These are phyloP conservation scores for Obba rivulosa DNA, from an alignment of 768 basidiomycete species.

Conservation along the genomic window DNA sequence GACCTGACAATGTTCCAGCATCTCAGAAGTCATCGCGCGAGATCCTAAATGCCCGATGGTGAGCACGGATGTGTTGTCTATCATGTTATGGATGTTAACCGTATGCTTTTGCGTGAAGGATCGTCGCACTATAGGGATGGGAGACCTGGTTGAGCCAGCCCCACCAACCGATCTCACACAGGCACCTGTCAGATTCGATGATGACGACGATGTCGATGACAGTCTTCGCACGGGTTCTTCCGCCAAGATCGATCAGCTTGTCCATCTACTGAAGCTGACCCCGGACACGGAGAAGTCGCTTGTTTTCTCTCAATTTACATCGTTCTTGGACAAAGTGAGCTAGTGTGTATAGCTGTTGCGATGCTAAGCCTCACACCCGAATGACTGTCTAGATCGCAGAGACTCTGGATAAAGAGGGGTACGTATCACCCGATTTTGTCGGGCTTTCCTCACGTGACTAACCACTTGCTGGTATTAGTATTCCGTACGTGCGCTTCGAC, in stretches of 20 bases:
- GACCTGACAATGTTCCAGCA: constrained; percentile 34
- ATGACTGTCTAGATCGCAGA: constrained; percentile 53
- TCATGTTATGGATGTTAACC: neutral
- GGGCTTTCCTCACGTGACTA: neutral
- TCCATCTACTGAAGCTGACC: constrained; percentile 65
- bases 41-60: constrained; percentile 85
- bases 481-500: constrained; percentile 77
- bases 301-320: constrained; percentile 88
- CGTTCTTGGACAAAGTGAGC: constrained; percentile 71
- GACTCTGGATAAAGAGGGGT: constrained; percentile 62
- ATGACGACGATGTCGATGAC: constrained; percentile 36
- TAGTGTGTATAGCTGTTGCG: neutral
- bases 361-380: neutral
- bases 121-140: constrained; percentile 52
- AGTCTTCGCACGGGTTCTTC: constrained; percentile 54
- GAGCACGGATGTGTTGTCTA: constrained; percentile 1
- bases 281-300: constrained; percentile 72
- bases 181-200: constrained; percentile 33
- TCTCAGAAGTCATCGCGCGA: constrained; percentile 61
- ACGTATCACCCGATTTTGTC: constrained; percentile 9
- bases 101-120: constrained; percentile 41
- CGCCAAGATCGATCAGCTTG: constrained; percentile 80
- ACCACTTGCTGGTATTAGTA: constrained; percentile 34
- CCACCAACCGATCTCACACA: constrained; percentile 70
- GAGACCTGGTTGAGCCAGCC: constrained; percentile 56